Evolutionary conservation across 1,284 basidiomycete species (phyloP), one percentile per base, ranked within the genome.

Genomic region (Trichosporon coremiiforme): DNA sequence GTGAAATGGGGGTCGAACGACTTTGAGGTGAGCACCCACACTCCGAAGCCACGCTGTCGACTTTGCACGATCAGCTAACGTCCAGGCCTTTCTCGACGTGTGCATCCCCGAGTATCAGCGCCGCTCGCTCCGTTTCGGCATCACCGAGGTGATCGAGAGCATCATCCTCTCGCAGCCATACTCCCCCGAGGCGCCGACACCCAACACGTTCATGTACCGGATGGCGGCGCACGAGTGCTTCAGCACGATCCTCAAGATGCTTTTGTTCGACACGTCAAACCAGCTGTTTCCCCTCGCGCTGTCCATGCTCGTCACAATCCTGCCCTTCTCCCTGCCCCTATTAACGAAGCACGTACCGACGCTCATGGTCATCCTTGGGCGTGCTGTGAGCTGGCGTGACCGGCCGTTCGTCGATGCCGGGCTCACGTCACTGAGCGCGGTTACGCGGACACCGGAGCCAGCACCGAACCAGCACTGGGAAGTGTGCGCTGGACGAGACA

Each of bases 341-440:
- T 50, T 80, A 35, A 77, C 74, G 7, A 65, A 65, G n/a, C 74
- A 77, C 36, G 77, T 81, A 4, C 81, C 81, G 1, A 68, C 78
- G 1, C 63, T 82, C 64, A 80, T 80, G 75, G 75, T 80, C 33
- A 66, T 78, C 12, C 72, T 81, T 4, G 81, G 81, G 0, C 74
- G 81, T 2, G 78, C 78, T 0, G 72, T 79, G 12, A 76, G 71
- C 29, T 82, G 81, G 81, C 75, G 78, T 15, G 79, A 80, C 68
- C 70, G 81, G 15, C 80, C 78, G 2, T 81, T 81, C 67, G 70
- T 77, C 53, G 77, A 80, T 45, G 67, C 74, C 0, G 74, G 69
- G 10, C 50, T 67, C 5, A 31, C 70, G 2, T 31, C 57, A 1
- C 65, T 73, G 7, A 72, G 75, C 0, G 79, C 74, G 2, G 68